Evolutionary conservation across 2,329 filamentous ascomycete species (phyloP), one percentile per base, ranked within the genome.

Genomic region (Alternaria brassicicola): DNA sequence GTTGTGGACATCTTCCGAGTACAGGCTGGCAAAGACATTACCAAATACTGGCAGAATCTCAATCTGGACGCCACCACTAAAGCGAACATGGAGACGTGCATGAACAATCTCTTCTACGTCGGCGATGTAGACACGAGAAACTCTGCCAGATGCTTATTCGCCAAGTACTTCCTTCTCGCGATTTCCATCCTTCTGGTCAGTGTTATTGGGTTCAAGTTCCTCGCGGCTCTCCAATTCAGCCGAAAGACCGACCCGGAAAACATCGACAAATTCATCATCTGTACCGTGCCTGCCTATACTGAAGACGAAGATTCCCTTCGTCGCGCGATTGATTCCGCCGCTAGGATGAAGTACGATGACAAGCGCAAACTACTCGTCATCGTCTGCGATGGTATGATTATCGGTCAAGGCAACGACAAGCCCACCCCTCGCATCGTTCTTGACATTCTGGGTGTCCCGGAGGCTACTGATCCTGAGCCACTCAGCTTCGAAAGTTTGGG

Each of bases 301-400:
- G 95, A 99, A 82, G 95, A 98, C 74, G 96, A 99, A 77, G 96
- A 99, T 0, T 98, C 94, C 33, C 84, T 99, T 25, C 92, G 95
- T 54, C 93, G 94, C 83, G 95, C 95, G 58, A 97, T 99, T 69
- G 95, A 99, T 77, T 99, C 95, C 0, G 91, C 92, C 58, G 93
- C 95, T 26, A 86, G 93, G 61, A 97, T 97, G 93, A 89, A 88
- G 66, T 99, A 99, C 74, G 95, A 99, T 72, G 94, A 99, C 76
- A 99, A 99, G 82, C 92, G 95, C 73, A 99, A 99, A 82, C 85
- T 99, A 12, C 83, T 99, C 25, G 88, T 97, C 65, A 85, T 99
- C 61, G 84, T 99, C 64, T 99, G 95, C 72, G 95, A 99, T 73
- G 95, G 95, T 79, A 98, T 99, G 94, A 99, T 99, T 82, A 96